phyloP scores from a whole-genome alignment of 805 yeast species.

The Maudiozyma saulgeensis region DNA sequence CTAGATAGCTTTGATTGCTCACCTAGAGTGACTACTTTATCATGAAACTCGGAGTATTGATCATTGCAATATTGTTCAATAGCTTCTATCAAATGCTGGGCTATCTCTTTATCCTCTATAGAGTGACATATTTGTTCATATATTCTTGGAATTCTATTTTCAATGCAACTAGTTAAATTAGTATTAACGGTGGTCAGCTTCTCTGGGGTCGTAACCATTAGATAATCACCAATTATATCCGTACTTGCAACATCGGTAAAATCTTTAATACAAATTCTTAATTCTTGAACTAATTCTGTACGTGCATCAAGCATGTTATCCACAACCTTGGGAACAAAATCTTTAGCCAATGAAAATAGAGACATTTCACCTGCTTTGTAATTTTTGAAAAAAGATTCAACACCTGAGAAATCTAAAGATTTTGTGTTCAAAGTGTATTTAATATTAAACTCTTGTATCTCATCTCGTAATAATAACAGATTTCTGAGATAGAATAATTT shows the following conservation, averaged over 20 bases:
- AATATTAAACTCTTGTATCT: constrained; percentile 68
- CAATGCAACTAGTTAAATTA: constrained; percentile 41
- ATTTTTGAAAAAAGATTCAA: constrained; percentile 41
- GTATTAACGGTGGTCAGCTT: constrained; percentile 24
- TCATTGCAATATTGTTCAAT: constrained; percentile 51
- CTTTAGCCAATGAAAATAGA: constrained; percentile 8
- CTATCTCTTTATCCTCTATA: constrained; percentile 45
- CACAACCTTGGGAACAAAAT: constrained; percentile 40
- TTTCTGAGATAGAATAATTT: constrained; percentile 64
- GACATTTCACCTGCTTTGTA: constrained; percentile 21
- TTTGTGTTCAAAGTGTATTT: constrained; percentile 65
- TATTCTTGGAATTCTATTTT: constrained; percentile 47
- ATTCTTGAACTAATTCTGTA: constrained; percentile 60
- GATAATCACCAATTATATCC: constrained; percentile 41
- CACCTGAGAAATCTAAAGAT: constrained; percentile 67
- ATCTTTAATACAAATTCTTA: constrained; percentile 59
- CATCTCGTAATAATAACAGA: constrained; percentile 58
- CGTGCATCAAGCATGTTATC: constrained; percentile 75
- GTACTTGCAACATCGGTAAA: constrained; percentile 52
- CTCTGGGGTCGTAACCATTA: constrained; percentile 20
- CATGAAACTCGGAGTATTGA: constrained; percentile 47
- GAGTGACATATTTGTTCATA: constrained; percentile 43
- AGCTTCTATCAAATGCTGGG: constrained; percentile 49
- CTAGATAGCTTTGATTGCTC: constrained; percentile 9
- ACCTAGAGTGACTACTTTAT: constrained; percentile 23